These are phyloP conservation scores for Chalciporus sp. DNA, from an alignment of 1,284 basidiomycete genomes.

Conservation along the genomic window DNA sequence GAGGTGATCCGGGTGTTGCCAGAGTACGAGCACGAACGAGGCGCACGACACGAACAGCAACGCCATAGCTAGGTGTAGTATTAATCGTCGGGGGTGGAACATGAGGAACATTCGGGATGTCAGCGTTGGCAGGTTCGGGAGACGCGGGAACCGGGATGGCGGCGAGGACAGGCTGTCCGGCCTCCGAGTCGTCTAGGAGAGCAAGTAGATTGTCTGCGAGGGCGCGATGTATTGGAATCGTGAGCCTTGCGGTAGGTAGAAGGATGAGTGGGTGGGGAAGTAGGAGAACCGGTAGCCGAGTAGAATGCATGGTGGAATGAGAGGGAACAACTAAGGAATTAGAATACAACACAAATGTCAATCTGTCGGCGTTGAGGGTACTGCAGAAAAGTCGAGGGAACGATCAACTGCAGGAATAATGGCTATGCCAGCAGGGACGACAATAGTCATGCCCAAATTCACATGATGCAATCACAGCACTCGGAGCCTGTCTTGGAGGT, in stretches of 20 bases:
- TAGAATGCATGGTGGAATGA: constrained; percentile 21
- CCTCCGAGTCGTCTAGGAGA: constrained; percentile 62
- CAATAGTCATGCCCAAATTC: too few species aligned
- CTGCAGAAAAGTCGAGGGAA: too few species aligned
- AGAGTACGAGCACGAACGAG: constrained; percentile 53
- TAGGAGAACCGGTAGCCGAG: constrained; percentile 59
- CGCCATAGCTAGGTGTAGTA: constrained; percentile 37
- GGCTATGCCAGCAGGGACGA: too few species aligned
- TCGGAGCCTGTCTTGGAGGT: too few species aligned
- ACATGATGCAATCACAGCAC: not conserved
- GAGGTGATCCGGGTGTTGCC: constrained; percentile 37
- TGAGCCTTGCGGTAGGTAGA: constrained; percentile 65
- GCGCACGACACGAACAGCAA: constrained; percentile 61
- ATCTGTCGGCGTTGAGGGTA: not conserved
- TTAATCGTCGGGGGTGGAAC: not conserved
- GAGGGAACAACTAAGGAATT: not conserved
- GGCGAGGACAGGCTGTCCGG: constrained; percentile 61
- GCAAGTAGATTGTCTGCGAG: constrained; percentile 62
- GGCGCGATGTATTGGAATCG: constrained; percentile 56
- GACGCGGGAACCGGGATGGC: constrained; percentile 53
- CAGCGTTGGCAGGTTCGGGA: constrained; percentile 25
- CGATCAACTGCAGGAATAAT: too few species aligned
- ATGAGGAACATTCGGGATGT: constrained; percentile 9
- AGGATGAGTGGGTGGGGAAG: constrained; percentile 67
- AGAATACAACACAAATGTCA: not conserved